A percentile compares a stretch with the other conserved stretches of the same genome.
phyloP scores from a whole-genome alignment of 2,329 filamentous ascomycete genomes.

The Penicillium vulpinum region DNA sequence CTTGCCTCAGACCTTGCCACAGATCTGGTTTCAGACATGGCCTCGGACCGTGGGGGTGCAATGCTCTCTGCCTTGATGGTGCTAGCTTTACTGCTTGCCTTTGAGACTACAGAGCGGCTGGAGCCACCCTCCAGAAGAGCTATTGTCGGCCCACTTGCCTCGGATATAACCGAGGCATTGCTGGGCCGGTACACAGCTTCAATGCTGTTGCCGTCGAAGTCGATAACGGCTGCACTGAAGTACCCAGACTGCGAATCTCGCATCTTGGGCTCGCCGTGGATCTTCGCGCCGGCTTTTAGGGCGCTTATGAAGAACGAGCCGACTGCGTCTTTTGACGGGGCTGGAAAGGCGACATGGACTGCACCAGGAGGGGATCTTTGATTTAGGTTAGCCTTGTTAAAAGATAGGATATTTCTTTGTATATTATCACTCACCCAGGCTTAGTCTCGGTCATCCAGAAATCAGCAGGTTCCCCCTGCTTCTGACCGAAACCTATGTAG shows the following conservation, averaged over 20 bases:
- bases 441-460: constrained; percentile 66
- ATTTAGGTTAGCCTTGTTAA: constrained; percentile 14
- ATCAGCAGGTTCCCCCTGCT: constrained; percentile 55
- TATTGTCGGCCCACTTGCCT: constrained; percentile 33
- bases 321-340: constrained; percentile 64
- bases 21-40: background rate
- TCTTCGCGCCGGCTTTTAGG: constrained; percentile 62
- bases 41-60: constrained; percentile 30
- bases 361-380: constrained; percentile 52
- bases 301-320: constrained; percentile 71
- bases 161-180: constrained; percentile 27
- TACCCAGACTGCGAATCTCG: constrained; percentile 56
- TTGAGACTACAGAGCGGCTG: constrained; percentile 39
- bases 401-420: background rate
- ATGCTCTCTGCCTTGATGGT: constrained; percentile 34
- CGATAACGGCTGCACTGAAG: constrained; percentile 66
- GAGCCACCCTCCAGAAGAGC: constrained; percentile 39
- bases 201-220: constrained; percentile 81
- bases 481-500: constrained; percentile 62
- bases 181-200: constrained; percentile 66
- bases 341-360: constrained; percentile 67
- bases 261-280: constrained; percentile 57
- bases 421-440: constrained; percentile 51
- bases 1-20: background rate
- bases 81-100: constrained; percentile 29